Conservation (phyloP, 768 basidiomycete species). For the Trametes maxima region DNA sequence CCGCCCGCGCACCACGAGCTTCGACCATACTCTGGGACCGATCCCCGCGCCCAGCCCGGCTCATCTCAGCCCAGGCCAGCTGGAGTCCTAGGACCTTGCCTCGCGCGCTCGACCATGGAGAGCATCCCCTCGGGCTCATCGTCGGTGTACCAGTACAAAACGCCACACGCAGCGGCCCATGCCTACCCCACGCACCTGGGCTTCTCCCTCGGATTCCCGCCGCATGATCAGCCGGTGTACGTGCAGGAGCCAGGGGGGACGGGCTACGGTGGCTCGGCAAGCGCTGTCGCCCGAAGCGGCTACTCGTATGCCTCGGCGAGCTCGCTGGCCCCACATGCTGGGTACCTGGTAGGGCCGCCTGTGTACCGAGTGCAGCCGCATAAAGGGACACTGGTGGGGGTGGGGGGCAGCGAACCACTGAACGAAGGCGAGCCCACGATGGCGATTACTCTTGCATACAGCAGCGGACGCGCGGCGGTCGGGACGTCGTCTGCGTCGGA, state of each 20-base stretch:
- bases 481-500: constrained; percentile 1
- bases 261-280: constrained; percentile 23
- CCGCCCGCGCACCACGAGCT: constrained; percentile 21
- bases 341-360: constrained; percentile 13
- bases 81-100: not conserved
- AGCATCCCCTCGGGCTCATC: constrained; percentile 15
- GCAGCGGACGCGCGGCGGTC: not conserved
- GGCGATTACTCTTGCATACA: constrained; percentile 19
- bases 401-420: not conserved
- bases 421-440: constrained; percentile 8
- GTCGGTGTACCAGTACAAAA: constrained; percentile 8
- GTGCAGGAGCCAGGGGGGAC: constrained; percentile 14
- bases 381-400: constrained; percentile 17
- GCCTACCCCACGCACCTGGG: constrained; percentile 18
- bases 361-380: constrained; percentile 7
- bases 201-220: constrained; percentile 31
- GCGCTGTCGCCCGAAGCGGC: constrained; percentile 16
- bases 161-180: constrained; percentile 20
- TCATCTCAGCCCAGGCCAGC: not conserved
- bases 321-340: constrained; percentile 6
- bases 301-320: constrained; percentile 25
- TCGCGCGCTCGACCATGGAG: constrained; percentile 13
- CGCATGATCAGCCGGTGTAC: constrained; percentile 19
- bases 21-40: not conserved
- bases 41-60: not conserved